Evolutionary conservation across 1,284 basidiomycete genomes (phyloP), one percentile per base, ranked within the genome.

Genomic region (Melanopsichium pennsylvanicum): DNA sequence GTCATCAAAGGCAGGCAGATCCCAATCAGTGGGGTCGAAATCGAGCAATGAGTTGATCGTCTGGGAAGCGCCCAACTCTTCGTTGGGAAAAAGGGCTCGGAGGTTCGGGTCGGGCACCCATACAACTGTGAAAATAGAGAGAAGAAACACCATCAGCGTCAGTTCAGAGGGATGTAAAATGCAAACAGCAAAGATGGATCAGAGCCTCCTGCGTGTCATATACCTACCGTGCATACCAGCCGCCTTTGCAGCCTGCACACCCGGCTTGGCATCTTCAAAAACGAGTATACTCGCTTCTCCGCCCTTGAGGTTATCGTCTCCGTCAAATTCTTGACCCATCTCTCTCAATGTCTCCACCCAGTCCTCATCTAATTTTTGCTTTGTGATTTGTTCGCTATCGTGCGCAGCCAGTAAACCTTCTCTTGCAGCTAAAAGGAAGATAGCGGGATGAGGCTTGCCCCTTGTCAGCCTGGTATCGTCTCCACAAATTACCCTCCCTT

Each of bases 241-340:
- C 1, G 70, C 68, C 22, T 72, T 66, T 8, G 71, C 79, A 23
- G 79, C 79, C 43, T 73, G 58, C 0, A 81, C 79, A 16, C 79
- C 78, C 2, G 75, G 75, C 52, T 75, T 67, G 1, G 72, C 81
- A 56, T 81, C 81, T 37, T 81, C 81, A 42, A 81, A 81, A 3
- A 81, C 81, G n/a, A 81, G 46, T 18, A 81, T 58, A 15, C 76
- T 62, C 23, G 54, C 54, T 38, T 81, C 80, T 10, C 54, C 54
- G 1, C 80, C 76, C 19, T 51, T 58, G 8, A 74, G 31, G 32
- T 70, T 34, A 22, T 63, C 47, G 3, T 19, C 48, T 10, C 52
- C 55, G 39, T 78, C 79, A 16, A 72, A 57, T 15, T 78, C 57
- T 4, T 57, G 54, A 9, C 78, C 78, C 25, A 70, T 67, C 22